phyloP scores from a whole-genome alignment of 441 rosid species.

The Flueggea neowawraea region DNA sequence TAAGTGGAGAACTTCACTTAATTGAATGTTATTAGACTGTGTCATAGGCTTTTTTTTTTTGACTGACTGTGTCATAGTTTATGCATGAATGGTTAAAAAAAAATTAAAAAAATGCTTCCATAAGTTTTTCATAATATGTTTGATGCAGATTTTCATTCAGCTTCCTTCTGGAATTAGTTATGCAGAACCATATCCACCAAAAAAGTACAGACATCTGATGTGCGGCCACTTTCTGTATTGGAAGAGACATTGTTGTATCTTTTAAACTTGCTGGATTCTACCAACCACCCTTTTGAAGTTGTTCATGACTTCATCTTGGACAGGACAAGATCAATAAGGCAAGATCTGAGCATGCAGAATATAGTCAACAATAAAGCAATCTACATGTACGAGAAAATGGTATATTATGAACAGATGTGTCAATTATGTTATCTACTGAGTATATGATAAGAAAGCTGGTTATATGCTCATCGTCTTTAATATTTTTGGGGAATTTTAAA shows the following conservation, averaged over 20 bases:
- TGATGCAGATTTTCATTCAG: slow-evolving; percentile 13
- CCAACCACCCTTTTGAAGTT: slow-evolving; percentile 65
- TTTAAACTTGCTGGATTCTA: slow-evolving; percentile 51
- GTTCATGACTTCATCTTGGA: slow-evolving; percentile 93
- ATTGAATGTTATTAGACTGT: too few species aligned
- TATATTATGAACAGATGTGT: slow-evolving; percentile 19
- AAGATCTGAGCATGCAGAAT: slow-evolving; percentile 90
- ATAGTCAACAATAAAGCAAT: slow-evolving; percentile 55
- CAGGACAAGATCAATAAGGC: slow-evolving; percentile 91
- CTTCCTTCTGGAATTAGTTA: slow-evolving; percentile 48
- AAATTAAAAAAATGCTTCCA: not conserved
- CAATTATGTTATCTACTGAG: not conserved
- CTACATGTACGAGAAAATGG: slow-evolving; percentile 80
- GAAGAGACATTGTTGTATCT: slow-evolving; percentile 74
- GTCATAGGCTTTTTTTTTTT: too few species aligned
- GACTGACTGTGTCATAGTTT: too few species aligned
- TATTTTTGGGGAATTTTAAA: too few species aligned
- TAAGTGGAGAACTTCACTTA: too few species aligned
- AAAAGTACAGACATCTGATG: slow-evolving; percentile 48
- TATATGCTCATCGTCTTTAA: too few species aligned
- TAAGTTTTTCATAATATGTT: not conserved
- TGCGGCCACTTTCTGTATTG: slow-evolving; percentile 72
- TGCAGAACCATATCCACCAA: slow-evolving; percentile 84
- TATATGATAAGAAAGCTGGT: too few species aligned
- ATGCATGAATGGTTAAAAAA: too few species aligned